These are phyloP conservation scores for Teunomyces barrocoloradensis DNA, from an alignment of 805 yeast genomes.

Conservation along the genomic window DNA sequence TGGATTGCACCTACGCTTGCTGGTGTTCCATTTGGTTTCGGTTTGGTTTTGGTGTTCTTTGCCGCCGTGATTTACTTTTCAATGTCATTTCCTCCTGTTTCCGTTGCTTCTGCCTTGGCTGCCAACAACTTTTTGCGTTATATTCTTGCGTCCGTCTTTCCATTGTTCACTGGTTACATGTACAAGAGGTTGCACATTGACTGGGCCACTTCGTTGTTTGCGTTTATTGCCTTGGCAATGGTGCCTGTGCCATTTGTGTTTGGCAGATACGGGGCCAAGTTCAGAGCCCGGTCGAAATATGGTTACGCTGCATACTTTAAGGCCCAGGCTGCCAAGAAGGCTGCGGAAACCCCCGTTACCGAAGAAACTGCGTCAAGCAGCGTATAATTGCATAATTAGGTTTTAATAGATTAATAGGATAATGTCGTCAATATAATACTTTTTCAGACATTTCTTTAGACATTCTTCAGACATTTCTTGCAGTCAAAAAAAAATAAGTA, in stretches of 20 bases:
- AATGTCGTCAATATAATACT: not conserved
- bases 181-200: conserved; percentile 63
- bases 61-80: conserved; percentile 67
- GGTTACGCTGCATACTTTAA: conserved; percentile 51
- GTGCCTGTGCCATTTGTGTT: conserved; percentile 75
- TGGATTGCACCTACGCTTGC: conserved; percentile 78
- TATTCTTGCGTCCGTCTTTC: conserved; percentile 73
- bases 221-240: conserved; percentile 64
- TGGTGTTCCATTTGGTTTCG: conserved; percentile 78
- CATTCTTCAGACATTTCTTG: not conserved
- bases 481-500: not conserved
- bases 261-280: conserved; percentile 51
- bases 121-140: conserved; percentile 83
- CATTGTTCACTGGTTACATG: conserved; percentile 85
- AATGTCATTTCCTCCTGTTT: conserved; percentile 68
- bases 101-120: conserved; percentile 84
- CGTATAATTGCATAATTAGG: conserved; percentile 4
- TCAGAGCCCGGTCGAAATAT: conserved; percentile 57
- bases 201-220: conserved; percentile 77
- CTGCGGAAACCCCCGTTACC: conserved; percentile 5
- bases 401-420: conserved; percentile 1
- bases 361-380: conserved; percentile 7
- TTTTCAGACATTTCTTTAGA: too few relatives aligned
- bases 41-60: conserved; percentile 69
- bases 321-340: conserved; percentile 19